These are phyloP conservation scores for Alternaria sp. DNA, from an alignment of 2,329 filamentous ascomycete species.

Conservation along the genomic window DNA sequence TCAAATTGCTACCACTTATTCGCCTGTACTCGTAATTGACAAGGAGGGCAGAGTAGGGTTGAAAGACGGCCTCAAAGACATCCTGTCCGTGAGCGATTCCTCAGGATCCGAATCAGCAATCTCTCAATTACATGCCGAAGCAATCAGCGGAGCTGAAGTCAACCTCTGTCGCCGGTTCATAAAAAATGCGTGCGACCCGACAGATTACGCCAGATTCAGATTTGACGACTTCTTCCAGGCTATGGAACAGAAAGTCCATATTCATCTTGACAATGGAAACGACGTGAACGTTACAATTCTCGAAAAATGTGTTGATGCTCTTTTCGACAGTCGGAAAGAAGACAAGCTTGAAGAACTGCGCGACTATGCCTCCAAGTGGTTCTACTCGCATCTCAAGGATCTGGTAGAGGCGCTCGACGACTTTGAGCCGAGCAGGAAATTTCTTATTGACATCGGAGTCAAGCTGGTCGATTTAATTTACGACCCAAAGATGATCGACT, in stretches of 20 bases:
- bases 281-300: not conserved
- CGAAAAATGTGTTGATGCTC: not conserved
- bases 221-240: constrained; percentile 22
- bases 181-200: not conserved
- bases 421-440: not conserved
- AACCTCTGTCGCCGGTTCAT: not conserved
- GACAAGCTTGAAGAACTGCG: not conserved
- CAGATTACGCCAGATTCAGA: constrained; percentile 16
- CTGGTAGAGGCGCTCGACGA: not conserved
- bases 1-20: constrained; percentile 13
- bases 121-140: not conserved
- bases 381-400: not conserved
- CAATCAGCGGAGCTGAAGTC: not conserved
- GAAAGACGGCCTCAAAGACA: not conserved
- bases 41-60: constrained; percentile 8
- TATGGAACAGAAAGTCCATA: constrained; percentile 14
- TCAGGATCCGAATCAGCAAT: not conserved
- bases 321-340: not conserved
- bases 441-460: not conserved
- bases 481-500: constrained; percentile 1
- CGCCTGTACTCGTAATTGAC: constrained; percentile 11
- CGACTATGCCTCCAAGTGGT: not conserved
- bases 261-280: constrained; percentile 6
- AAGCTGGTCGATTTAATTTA: not conserved
- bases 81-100: not conserved